Conservation (phyloP, 2,329 filamentous ascomycete genomes). For the Aspergillus niger region DNA sequence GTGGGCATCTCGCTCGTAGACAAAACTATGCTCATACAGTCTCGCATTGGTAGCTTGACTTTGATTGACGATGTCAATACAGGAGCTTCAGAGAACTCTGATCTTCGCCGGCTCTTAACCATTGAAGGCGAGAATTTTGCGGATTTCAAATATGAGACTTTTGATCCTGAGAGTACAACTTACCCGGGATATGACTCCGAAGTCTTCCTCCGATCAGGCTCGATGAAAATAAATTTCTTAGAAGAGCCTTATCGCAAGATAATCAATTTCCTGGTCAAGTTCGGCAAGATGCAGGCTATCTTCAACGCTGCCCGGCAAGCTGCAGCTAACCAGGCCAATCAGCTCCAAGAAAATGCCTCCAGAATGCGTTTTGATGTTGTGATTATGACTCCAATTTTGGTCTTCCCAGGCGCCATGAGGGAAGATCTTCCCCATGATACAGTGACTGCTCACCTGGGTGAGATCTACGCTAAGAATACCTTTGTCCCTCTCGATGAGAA, state of each 20-base stretch:
- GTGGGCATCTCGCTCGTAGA: slow-evolving; percentile 86
- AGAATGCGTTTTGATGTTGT: slow-evolving; percentile 93
- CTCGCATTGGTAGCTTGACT: slow-evolving; percentile 81
- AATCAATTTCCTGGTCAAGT: slow-evolving; percentile 96
- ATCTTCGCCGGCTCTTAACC: slow-evolving; percentile 81
- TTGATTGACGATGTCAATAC: slow-evolving; percentile 92
- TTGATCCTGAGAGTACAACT: slow-evolving; percentile 70
- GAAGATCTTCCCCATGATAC: slow-evolving; percentile 74
- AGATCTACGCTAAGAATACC: slow-evolving; percentile 94
- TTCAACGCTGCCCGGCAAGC: slow-evolving; percentile 97
- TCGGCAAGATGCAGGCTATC: slow-evolving; percentile 98
- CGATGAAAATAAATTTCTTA: slow-evolving; percentile 94
- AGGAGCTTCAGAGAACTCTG: slow-evolving; percentile 78
- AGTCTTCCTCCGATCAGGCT: slow-evolving; percentile 85
- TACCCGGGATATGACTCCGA: slow-evolving; percentile 97
- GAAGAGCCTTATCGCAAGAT: slow-evolving; percentile 98
- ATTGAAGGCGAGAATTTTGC: slow-evolving; percentile 95
- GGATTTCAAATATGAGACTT: slow-evolving; percentile 97
- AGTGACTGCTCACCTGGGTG: slow-evolving; percentile 89
- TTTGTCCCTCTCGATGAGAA: slow-evolving; percentile 84
- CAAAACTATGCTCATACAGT: slow-evolving; percentile 82
- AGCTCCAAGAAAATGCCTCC: slow-evolving; percentile 85
- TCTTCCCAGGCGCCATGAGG: slow-evolving; percentile 80
- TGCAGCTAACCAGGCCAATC: slow-evolving; percentile 87
- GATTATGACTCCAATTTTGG: slow-evolving; percentile 91